Conservation (phyloP, 2,329 filamentous ascomycete species). For the Didymella segeticola region DNA sequence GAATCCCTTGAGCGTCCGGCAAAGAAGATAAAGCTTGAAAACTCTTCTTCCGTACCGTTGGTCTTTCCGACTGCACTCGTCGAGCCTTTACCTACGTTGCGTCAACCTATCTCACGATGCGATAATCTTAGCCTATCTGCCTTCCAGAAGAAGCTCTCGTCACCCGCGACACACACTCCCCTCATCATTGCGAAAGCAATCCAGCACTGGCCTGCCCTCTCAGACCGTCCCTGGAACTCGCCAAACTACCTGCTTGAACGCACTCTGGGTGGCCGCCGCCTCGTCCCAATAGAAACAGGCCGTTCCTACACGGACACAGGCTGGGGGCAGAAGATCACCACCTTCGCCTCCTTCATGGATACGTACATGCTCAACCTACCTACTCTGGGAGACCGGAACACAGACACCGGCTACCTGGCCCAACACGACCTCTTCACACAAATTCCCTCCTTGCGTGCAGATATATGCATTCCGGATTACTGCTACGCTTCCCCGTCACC, state of each 20-base stretch:
- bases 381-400: no score
- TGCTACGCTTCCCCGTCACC: slow-evolving; percentile 71
- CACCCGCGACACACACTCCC: slow-evolving; percentile 52
- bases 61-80: slow-evolving; percentile 27
- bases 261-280: slow-evolving; percentile 77
- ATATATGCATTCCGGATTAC: slow-evolving; percentile 83
- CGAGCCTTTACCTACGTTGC: slow-evolving; percentile 17
- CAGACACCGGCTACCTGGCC: slow-evolving; percentile 79
- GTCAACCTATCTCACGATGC: slow-evolving; percentile 29
- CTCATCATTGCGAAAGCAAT: slow-evolving; percentile 73
- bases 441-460: slow-evolving; percentile 75
- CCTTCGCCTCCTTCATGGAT: slow-evolving; percentile 74
- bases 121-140: slow-evolving; percentile 26
- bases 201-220: slow-evolving; percentile 78
- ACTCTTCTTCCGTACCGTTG: slow-evolving; percentile 4
- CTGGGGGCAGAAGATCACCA: slow-evolving; percentile 83
- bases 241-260: slow-evolving; percentile 74
- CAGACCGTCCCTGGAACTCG: slow-evolving; percentile 72
- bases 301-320: slow-evolving; percentile 84
- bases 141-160: slow-evolving; percentile 40
- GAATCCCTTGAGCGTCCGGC: slow-evolving; percentile 16
- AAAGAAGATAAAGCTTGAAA: slow-evolving; percentile 25
- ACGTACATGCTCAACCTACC: slow-evolving; percentile 59
- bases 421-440: slow-evolving; percentile 89
- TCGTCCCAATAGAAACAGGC: slow-evolving; percentile 87